Base-by-base conservation (phyloP, 1,139 yeast genomes). In the Yamadazyma diddensiae region DNA sequence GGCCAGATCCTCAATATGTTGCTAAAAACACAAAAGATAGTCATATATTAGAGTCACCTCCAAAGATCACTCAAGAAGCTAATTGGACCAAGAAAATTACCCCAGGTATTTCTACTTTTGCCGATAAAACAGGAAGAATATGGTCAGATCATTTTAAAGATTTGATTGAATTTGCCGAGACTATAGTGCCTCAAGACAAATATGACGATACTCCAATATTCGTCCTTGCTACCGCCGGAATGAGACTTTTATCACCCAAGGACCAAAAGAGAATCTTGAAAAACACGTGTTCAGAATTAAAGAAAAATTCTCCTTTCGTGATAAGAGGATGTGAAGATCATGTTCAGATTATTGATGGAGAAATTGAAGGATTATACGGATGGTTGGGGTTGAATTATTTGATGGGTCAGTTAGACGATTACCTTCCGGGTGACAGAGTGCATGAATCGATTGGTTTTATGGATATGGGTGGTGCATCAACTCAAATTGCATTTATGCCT, bases 391-490 rank as follows among this genome's bases (percentile, higher is more conserved):
- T 83, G 34, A 84, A 84, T 49, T 83, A 82, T 53, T 53, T 83
- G 29, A 65, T 75, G 68, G 79, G 77, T 0, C 72, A 68, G 44
- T 68, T 79, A 30, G 57, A 75, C 33, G 54, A 65, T 31, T 77
- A 70, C 47, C 66, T 70, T 26, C 30, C 52, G 0, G 31, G 46
- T 4, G 40, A 52, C 2, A 53, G 52, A 2, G 34, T 36, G 1
- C 80, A 73, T 44, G 64, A 65, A n/a, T 75, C 87, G 0, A 72
- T 75, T 36, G 94, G 94, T 2, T 83, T 84, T 48, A 82, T 84
- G 90, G 94, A 83, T 53, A 83, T 83, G 94, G 94, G 94, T 6
- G 94, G 94, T 13, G 94, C 94, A 0, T 82, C 90, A 3, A 81
- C 88, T 0, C 94, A 84, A 47, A 72, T 84, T 20, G 86, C 92